A percentile compares a stretch with the other conserved stretches of the same genome.
Conservation (phyloP, 1,284 basidiomycete genomes). For the Marasmius oreades region DNA sequence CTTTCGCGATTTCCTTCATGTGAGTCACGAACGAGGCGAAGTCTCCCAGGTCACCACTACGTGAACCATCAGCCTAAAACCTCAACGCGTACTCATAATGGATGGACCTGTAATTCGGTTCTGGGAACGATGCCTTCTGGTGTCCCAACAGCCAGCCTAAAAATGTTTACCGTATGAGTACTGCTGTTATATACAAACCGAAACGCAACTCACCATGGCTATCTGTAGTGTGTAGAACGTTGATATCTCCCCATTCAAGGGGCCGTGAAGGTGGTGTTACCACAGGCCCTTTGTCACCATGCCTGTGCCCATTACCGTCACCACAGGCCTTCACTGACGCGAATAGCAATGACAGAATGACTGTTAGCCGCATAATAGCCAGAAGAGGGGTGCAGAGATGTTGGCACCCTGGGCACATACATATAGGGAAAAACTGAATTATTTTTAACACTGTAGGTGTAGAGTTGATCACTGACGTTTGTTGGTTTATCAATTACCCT, state of each 20-base stretch:
- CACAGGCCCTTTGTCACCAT: background rate
- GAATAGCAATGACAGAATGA: background rate
- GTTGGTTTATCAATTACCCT: too few species aligned
- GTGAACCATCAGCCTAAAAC: background rate
- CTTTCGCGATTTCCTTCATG: slow-evolving; percentile 71
- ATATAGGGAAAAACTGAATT: too few species aligned
- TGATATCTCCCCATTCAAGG: slow-evolving; percentile 76
- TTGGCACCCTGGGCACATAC: too few species aligned
- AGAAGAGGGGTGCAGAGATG: background rate
- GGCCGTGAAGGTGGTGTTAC: slow-evolving; percentile 43
- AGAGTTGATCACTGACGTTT: too few species aligned
- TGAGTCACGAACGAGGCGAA: slow-evolving; percentile 79
- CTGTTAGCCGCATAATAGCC: background rate
- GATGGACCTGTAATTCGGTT: slow-evolving; percentile 66
- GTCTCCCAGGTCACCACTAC: slow-evolving; percentile 74
- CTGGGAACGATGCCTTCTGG: slow-evolving; percentile 63
- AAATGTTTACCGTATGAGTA: background rate
- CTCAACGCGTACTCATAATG: background rate
- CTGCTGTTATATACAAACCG: background rate
- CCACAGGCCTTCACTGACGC: background rate
- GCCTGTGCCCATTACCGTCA: background rate
- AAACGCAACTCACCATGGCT: slow-evolving; percentile 46
- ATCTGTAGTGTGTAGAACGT: slow-evolving; percentile 80
- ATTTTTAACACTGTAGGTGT: too few species aligned
- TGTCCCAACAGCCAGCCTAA: slow-evolving; percentile 70